Evolutionary conservation across 441 rosid genomes (phyloP), one percentile per base, ranked within the genome.

Genomic region (Oxalis stricta): DNA sequence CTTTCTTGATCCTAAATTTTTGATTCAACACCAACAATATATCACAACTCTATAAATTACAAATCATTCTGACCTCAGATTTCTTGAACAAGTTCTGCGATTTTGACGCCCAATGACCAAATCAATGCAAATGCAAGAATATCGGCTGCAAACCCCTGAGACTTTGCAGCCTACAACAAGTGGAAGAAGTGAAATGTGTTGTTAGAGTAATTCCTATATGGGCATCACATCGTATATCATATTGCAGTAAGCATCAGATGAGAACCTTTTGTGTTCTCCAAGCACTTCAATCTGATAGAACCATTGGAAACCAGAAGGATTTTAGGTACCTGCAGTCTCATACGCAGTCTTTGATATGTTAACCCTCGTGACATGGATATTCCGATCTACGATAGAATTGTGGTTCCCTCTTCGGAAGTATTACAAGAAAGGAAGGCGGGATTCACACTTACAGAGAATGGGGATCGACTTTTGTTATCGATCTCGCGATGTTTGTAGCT

Each of bases 121-220:
- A 48, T 68, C 22, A 74, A 65, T 28, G 3, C 18, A 17, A 70
- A 79, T 16, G 94, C n/a, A n/a, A n/a, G n/a, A n/a, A n/a, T 81
- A 18, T 63, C 72, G 0, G 60, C 79, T 1, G 52, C 46, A 5
- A 40, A 67, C 52, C 70, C 80, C 38, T 70, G 89, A 65, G 43
- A 39, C 76, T 83, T 1, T 65, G 79, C 50, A 75, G 78, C 50
- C 3, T 77, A 56, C 94, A 80, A 38, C 70, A 73, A 56, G 80
- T 75, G 15, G 94, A 80, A 45, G 91, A 80, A 59, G 75, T 71
- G 18, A 80, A 84, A 56, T 73, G 79, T 9, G 42, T 80, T 41
- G 6, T 71, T 11, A 59, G 82, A 34, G 78, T 80, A 21, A 52
- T 75, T 44, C 94, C 91, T 11, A 56, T 83, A 34, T 77, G 86